Evolutionary conservation across 139 green algal species (phyloP).

Genomic region (Yamagishiella unicocca): DNA sequence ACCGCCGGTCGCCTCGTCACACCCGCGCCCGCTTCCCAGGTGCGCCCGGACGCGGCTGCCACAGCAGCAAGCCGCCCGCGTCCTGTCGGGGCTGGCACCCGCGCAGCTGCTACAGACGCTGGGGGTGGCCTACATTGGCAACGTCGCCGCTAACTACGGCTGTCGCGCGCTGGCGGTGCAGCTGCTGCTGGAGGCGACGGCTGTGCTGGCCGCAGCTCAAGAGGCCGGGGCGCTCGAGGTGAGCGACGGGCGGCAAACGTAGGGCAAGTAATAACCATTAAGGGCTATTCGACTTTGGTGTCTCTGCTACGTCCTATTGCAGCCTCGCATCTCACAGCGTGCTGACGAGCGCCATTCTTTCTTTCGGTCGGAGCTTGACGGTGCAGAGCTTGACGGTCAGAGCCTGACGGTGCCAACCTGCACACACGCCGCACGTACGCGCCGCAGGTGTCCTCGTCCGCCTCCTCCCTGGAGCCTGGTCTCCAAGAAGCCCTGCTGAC

Average conservation of each 20-base stretch:
- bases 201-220: not conserved
- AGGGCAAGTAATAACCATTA: not conserved
- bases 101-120: constrained; percentile 46
- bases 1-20: not conserved
- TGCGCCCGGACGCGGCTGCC: constrained; percentile 32
- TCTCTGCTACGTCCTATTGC: no score
- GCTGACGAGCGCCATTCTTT: no score
- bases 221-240: not conserved
- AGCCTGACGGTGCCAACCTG: no score
- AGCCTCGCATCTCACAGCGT: no score
- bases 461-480: constrained; percentile 8
- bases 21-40: not conserved
- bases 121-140: constrained; percentile 16
- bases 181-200: constrained; percentile 44
- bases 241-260: not conserved
- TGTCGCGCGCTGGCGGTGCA: constrained; percentile 52
- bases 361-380: no score
- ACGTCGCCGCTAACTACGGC: constrained; percentile 45
- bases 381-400: no score
- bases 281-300: no score
- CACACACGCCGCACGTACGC: no score
- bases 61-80: not conserved
- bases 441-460: not conserved
- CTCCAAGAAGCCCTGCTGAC: constrained; percentile 30
- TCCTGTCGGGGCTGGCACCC: constrained; percentile 32